Evolutionary conservation across 208 protist species (phyloP).

Genomic region (Trypanosoma congolense): DNA sequence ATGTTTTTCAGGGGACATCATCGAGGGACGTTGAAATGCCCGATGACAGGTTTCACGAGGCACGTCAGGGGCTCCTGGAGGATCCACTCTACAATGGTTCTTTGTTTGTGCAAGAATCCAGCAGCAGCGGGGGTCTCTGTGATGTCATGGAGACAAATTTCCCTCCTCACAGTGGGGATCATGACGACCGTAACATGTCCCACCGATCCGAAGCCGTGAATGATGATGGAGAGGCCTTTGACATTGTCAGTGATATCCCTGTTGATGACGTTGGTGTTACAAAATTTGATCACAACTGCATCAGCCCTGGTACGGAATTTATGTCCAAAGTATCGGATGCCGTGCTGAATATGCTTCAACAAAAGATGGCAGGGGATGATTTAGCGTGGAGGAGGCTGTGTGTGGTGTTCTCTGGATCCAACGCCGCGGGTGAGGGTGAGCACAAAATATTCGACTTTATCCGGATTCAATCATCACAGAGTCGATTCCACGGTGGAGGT

Average conservation of each 20-base stretch:
- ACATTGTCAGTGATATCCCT: not conserved
- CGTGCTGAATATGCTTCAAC: slow-evolving; percentile 64
- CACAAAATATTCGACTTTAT: slow-evolving; percentile 92
- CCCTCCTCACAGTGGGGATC: too few relatives aligned
- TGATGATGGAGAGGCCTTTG: not conserved
- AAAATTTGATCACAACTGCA: slow-evolving; percentile 96
- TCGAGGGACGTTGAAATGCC: slow-evolving; percentile 29
- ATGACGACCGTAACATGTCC: too few relatives aligned
- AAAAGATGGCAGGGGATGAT: slow-evolving; percentile 54
- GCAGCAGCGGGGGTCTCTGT: not conserved
- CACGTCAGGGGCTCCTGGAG: slow-evolving; percentile 27
- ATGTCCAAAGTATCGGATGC: slow-evolving; percentile 91
- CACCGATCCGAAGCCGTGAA: not conserved
- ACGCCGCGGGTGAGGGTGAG: slow-evolving; percentile 96
- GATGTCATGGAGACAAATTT: too few relatives aligned
- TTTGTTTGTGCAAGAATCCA: not conserved
- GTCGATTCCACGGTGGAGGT: slow-evolving; percentile 76
- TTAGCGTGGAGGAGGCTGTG: slow-evolving; percentile 77
- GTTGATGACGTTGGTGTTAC: not conserved
- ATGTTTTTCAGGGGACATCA: slow-evolving; percentile 46
- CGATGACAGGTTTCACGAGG: slow-evolving; percentile 47
- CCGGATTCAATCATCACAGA: slow-evolving; percentile 68
- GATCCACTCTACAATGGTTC: slow-evolving; percentile 51
- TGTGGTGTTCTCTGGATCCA: slow-evolving; percentile 92
- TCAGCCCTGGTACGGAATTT: slow-evolving; percentile 98